Conservation (phyloP, 148 eudicot genomes). For the Cornus controversa region DNA sequence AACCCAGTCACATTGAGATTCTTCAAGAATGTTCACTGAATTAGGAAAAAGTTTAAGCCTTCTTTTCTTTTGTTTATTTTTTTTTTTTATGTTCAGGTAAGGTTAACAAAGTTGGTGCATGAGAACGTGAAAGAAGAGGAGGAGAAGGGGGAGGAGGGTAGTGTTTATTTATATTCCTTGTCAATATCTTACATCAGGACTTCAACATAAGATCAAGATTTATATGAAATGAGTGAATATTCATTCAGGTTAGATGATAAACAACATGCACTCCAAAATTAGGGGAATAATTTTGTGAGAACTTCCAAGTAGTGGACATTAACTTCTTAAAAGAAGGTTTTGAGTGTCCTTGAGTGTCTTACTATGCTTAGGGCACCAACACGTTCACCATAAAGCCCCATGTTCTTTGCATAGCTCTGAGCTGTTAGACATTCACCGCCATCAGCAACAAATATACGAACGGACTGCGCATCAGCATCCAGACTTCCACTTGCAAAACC, state of each 20-base stretch:
- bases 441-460: slow-evolving; percentile 89
- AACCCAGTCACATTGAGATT: too few species aligned
- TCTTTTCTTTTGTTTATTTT: too few species aligned
- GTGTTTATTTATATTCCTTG: too few species aligned
- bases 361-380: slow-evolving; percentile 97
- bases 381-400: slow-evolving; percentile 98
- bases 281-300: neutral
- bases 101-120: neutral
- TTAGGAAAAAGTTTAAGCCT: too few species aligned
- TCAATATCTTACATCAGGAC: too few species aligned
- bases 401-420: slow-evolving; percentile 97
- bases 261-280: neutral
- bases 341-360: slow-evolving; percentile 32
- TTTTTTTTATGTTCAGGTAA: neutral
- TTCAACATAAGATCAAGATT: neutral
- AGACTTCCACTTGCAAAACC: slow-evolving; percentile 98
- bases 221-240: neutral
- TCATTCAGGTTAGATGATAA: neutral
- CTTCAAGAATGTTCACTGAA: neutral
- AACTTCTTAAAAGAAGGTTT: neutral
- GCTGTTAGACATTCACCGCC: slow-evolving; percentile 93
- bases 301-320: neutral
- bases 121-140: neutral
- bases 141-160: neutral
- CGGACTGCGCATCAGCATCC: slow-evolving; percentile 80